A percentile compares a stretch with the other conserved stretches of the same genome.
phyloP scores from a whole-genome alignment of 73 alveolate species.

The Symbiodinium natans region DNA sequence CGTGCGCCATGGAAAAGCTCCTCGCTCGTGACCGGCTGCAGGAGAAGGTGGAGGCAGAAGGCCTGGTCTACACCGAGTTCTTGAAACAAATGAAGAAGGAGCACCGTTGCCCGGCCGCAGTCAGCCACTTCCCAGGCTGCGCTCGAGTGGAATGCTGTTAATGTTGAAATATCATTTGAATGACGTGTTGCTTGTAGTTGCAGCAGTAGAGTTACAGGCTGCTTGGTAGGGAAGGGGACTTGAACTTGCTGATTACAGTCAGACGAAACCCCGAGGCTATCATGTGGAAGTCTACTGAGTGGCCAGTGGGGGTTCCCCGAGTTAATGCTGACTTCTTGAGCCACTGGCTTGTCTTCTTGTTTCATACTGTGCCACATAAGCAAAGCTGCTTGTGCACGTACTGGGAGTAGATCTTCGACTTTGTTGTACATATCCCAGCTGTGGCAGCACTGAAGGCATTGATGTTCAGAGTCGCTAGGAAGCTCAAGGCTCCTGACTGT shows the following conservation, averaged over 20 bases:
- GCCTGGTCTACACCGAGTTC: conserved; percentile 85
- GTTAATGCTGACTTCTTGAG: neutral
- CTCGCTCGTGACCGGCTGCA: neutral
- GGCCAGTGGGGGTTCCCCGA: neutral
- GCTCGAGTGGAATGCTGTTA: neutral
- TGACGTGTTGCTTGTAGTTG: no score
- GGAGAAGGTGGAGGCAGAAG: conserved; percentile 85
- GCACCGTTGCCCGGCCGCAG: conserved; percentile 33
- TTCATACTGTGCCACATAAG: neutral
- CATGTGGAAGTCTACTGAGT: neutral
- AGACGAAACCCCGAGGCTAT: neutral
- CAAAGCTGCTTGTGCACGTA: neutral
- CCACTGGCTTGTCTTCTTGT: neutral
- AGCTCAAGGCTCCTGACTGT: no score
- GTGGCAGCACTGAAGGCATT: neutral
- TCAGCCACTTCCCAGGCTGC: no score
- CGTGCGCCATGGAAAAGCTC: neutral
- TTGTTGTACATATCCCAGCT: neutral
- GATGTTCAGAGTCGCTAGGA: no score
- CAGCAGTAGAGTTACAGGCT: neutral
- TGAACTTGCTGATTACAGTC: no score
- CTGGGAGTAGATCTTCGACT: no score
- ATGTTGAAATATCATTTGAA: no score
- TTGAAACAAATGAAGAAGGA: conserved; percentile 85
- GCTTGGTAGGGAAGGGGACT: neutral